Evolutionary conservation across 2,329 filamentous ascomycete species (phyloP).

Genomic region (Trichothecium roseum): DNA sequence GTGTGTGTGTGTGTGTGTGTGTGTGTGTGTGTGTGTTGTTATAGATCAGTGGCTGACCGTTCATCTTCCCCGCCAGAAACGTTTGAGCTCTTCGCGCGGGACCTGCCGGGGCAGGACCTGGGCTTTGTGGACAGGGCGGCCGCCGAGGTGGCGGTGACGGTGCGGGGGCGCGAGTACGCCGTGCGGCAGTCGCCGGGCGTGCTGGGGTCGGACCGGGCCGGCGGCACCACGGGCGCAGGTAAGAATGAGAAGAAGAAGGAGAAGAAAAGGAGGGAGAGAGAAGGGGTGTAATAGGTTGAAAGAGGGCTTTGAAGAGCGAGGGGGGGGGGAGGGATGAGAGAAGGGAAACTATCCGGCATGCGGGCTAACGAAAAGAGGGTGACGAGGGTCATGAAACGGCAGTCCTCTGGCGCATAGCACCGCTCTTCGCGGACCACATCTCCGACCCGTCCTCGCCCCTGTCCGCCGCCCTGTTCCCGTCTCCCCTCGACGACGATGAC

Average conservation of each 20-base stretch:
- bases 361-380: too few relatives aligned
- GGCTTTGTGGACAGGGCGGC: constrained; percentile 75
- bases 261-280: too few relatives aligned
- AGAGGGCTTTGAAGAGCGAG: too few relatives aligned
- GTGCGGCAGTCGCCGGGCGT: constrained; percentile 79
- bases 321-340: too few relatives aligned
- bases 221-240: constrained; percentile 45
- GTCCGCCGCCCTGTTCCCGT: constrained; percentile 28
- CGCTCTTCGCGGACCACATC: constrained; percentile 74
- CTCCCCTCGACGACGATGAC: too few relatives aligned
- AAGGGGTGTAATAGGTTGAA: too few relatives aligned
- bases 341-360: too few relatives aligned
- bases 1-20: too few relatives aligned
- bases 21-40: too few relatives aligned
- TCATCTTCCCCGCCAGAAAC: constrained; percentile 52
- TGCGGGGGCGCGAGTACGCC: constrained; percentile 60
- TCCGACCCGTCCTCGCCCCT: constrained; percentile 52
- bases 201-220: constrained; percentile 63
- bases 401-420: constrained; percentile 90
- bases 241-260: too few relatives aligned
- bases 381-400: too few relatives aligned
- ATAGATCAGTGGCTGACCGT: background rate
- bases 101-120: constrained; percentile 64
- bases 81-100: constrained; percentile 73
- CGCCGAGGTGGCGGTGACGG: constrained; percentile 51